Base-by-base conservation (phyloP, 2,329 filamentous ascomycete genomes). In the Hymenoscyphus fructigenus region DNA sequence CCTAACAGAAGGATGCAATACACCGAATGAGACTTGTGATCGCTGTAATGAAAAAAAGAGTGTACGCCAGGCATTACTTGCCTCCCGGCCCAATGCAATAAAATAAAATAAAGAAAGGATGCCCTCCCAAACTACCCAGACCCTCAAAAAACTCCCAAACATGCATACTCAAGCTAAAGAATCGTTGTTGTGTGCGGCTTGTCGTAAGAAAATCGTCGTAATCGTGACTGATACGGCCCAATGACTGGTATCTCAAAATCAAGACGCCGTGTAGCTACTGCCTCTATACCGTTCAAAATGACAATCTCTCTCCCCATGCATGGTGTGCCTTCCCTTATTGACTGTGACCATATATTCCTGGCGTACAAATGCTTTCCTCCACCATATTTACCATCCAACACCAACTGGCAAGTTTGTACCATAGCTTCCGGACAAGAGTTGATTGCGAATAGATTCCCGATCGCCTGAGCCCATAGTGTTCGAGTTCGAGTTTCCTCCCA, bases 341-440 rank as follows among this genome's bases (percentile, higher is more conserved):
- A 64, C 47, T 57, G 26, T 57, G 32, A 62, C 62, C 65, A 59
- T 62, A 44, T 60, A 41, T 44, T 29, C 34, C 59, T 61, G 62
- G 56, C 38, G 58, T 44, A 50, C 15, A 9, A 60, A 36, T 57
- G 17, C 23, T 59, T 59, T 53, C 63, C 58, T 50, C 14, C 17
- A 47, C 17, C 41, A 63, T 62, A 84, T 88, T 83, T 83, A 88
- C 15, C 83, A 84, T n/a, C 87, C 87, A 65, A 89, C 86, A 60
- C 82, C 80, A 29, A 89, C 86, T 9, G 86, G 82, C 29, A 71
- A 62, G 62, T 69, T 72, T 59, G 85, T 79, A 38, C 84, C 83
- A 67, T 86, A 89, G 3, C 82, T 81, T 56, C 85, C 85, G 66
- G 83, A 85, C 70, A 89, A 80, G 34, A 89, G 78, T 75, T 89